Evolutionary conservation across 805 yeast genomes (phyloP), one percentile per base, ranked within the genome.

Genomic region (Pichia ethanolica): DNA sequence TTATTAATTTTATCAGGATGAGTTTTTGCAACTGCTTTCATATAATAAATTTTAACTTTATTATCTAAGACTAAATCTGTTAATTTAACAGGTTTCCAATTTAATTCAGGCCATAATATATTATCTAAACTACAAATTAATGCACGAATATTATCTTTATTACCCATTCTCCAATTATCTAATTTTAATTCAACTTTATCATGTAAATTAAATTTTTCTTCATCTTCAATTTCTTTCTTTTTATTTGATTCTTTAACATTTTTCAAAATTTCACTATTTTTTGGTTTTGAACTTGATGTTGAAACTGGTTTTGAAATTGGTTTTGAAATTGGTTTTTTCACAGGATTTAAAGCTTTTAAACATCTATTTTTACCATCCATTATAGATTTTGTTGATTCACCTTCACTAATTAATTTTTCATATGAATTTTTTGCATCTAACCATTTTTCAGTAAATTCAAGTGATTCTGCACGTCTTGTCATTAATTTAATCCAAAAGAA

Each of bases 361-460:
- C 96, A 86, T 50, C 99, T 75, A 58, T 91, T 75, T 61, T 81
- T 89, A 3, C 91, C 95, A 45, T 87, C 96, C 76, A 91, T 68
- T 0, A 80, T 72, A 33, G 77, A 71, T 51, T 81, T 79, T 34
- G 80, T 77, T 3, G 82, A 76, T 27, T 77, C 78, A 0, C 96
- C 96, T 51, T 80, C 77, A 49, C 79, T 77, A 14, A 93, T 73
- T 45, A 90, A 71, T 35, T 70, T 64, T 50, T 74, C 76, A 71
- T 89, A 91, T 6, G 77, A 62, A 0, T 65, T 71, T 28, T 86
- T 70, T 0, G 97, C 83, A 7, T 75, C 82, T 48, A 72, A 62
- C 65, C 75, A 87, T 56, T 75, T 77, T 59, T 93, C 99, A 47
- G 81, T 59, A 64, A 81, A 80, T 66, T 93, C 99, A 39, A 82